These are phyloP conservation scores for Cryptococcus hybrid DNA, from an alignment of 1,284 basidiomycete species.

Conservation along the genomic window DNA sequence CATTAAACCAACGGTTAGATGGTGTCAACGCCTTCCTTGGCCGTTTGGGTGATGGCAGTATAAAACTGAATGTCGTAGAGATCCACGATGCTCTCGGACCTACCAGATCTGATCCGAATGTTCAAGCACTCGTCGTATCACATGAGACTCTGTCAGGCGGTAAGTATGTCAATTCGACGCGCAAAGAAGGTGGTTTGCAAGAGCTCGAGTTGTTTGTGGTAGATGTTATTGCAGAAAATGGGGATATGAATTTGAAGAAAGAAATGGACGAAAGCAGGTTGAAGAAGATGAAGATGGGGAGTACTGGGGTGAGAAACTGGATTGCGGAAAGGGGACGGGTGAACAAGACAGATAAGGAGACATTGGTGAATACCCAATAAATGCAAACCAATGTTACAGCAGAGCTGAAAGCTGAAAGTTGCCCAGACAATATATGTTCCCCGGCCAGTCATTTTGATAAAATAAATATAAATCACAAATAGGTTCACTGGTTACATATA, in stretches of 20 bases:
- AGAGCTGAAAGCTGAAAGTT: too few species aligned
- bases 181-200: conserved; percentile 53
- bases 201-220: conserved; percentile 70
- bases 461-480: too few species aligned
- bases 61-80: too few species aligned
- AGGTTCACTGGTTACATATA: too few species aligned
- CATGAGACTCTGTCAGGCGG: conserved; percentile 78
- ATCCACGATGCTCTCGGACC: conserved; percentile 84
- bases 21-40: background rate
- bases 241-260: conserved; percentile 45
- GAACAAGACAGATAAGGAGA: background rate
- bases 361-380: too few species aligned
- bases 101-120: conserved; percentile 75
- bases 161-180: conserved; percentile 43
- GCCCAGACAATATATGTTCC: too few species aligned
- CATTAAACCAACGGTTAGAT: too few species aligned
- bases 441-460: too few species aligned
- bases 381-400: too few species aligned
- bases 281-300: conserved; percentile 80
- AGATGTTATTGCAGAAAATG: conserved; percentile 73
- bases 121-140: conserved; percentile 83
- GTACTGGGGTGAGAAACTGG: conserved; percentile 83
- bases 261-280: conserved; percentile 64
- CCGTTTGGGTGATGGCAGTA: background rate
- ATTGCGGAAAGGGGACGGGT: conserved; percentile 49